These are phyloP conservation scores for Drosera spatulata DNA, from an alignment of 179 eudicot genomes.

Conservation along the genomic window DNA sequence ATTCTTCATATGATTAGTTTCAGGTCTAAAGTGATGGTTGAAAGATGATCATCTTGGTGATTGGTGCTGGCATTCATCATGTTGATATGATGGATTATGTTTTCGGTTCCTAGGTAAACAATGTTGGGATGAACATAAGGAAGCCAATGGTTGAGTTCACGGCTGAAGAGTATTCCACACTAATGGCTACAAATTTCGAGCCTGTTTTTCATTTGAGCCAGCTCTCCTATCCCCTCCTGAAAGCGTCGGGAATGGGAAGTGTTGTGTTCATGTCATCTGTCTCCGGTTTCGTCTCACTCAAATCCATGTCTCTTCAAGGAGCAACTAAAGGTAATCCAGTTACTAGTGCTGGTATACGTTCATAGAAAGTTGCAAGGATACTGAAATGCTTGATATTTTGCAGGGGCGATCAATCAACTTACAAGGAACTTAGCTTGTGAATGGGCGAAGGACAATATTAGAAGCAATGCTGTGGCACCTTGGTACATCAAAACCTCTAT, in stretches of 20 bases:
- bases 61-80: too few species aligned
- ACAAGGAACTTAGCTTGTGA: slow-evolving; percentile 48
- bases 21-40: too few species aligned
- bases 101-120: slow-evolving; percentile 23
- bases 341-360: too few species aligned
- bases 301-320: slow-evolving; percentile 41
- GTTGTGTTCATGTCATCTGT: slow-evolving; percentile 77
- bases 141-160: slow-evolving; percentile 49
- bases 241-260: slow-evolving; percentile 56
- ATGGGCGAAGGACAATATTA: slow-evolving; percentile 57
- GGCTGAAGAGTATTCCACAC: slow-evolving; percentile 37
- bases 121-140: slow-evolving; percentile 32
- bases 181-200: slow-evolving; percentile 56
- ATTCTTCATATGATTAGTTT: too few species aligned
- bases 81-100: not conserved
- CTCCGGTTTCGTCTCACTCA: slow-evolving; percentile 49
- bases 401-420: slow-evolving; percentile 55
- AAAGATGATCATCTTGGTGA: too few species aligned
- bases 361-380: too few species aligned
- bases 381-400: too few species aligned
- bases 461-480: slow-evolving; percentile 54
- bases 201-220: slow-evolving; percentile 69
- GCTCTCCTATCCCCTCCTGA: slow-evolving; percentile 61
- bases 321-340: slow-evolving; percentile 28
- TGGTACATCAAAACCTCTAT: slow-evolving; percentile 47